Base-by-base conservation (phyloP, 129 eudicot genomes). In the Escallonia rubra region DNA sequence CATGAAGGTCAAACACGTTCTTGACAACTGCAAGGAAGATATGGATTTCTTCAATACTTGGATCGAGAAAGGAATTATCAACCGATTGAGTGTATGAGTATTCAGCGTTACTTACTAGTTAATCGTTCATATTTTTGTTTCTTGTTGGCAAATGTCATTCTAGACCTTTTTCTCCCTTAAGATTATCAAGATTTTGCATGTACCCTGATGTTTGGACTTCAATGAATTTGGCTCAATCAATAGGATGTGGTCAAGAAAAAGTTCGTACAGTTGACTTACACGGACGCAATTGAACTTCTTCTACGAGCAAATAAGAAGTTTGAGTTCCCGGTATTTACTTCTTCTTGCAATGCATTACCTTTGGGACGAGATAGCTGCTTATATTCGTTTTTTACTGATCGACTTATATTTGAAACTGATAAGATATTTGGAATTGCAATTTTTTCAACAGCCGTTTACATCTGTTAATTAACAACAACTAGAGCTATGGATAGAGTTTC, bases 1-100 rank as follows among this genome's bases (percentile, higher is more conserved):
- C 59, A 43, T 61, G 60, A 62, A 93, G 99, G 99, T 93, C 64
- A 85, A 87, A 79, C 75, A 84, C 63, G 79, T 89, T 59, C 90
- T 93, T 59, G 99, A 93, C 53, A 89, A 86, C 74, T 93, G 99
- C 96, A 84, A 89, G 81, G 99, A 93, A 84, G 99, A 93, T 81
- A 89, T 93, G 99, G 93, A 89, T 74, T 93, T 93, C 79, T 89
- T 93, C 78, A 75, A 86, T 72, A 93, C 80, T 39, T 84, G 89
- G 90, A 80, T 82, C 79, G 99, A 93, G 81, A 86, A 93, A 82
- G 99, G 95, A 76, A 93, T 93, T 72, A 82, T 89, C 70, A 73
- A 78, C 53, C 86, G 96, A 39, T 81, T 93, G 48, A 89, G 44
- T 64, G 99, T 93, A 93, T 57, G 90, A 16, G 13, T 64, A 67